Percentiles rank a stretch among this genome's conserved stretches.
Conservation (phyloP, 169 alveolate species). For the Plasmodium fragile region DNA sequence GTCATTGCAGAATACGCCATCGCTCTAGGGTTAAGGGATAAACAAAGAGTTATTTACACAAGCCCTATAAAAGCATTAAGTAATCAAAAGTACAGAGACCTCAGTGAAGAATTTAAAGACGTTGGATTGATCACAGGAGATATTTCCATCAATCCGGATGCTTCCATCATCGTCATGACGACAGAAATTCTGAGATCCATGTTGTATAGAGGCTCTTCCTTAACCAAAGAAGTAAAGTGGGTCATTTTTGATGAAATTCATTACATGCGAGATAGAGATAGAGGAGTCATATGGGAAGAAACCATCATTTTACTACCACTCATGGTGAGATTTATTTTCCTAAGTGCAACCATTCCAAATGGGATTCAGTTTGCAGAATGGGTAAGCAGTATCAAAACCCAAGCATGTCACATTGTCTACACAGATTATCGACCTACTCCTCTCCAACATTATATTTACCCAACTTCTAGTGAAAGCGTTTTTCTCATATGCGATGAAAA, state of each 20-base stretch:
- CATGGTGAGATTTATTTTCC: conserved; percentile 95
- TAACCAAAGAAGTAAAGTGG: conserved; percentile 91
- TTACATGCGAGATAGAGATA: conserved; percentile 99
- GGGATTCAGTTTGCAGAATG: conserved; percentile 99
- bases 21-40: conserved; percentile 96
- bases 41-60: conserved; percentile 98
- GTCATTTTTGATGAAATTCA: conserved; percentile 99
- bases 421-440: conserved; percentile 99
- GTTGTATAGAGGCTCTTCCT: conserved; percentile 98
- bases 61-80: conserved; percentile 99
- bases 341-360: conserved; percentile 99
- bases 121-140: conserved; percentile 99
- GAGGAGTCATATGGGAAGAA: conserved; percentile 99
- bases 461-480: conserved; percentile 96
- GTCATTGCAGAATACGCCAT: conserved; percentile 99
- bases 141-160: conserved; percentile 97
- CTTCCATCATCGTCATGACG: conserved; percentile 99
- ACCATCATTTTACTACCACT: conserved; percentile 96
- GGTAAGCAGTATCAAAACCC: conserved; percentile 97
- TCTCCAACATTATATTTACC: conserved; percentile 96
- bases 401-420: conserved; percentile 98
- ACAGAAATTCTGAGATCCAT: conserved; percentile 98
- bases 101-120: conserved; percentile 96
- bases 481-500: conserved; percentile 96
- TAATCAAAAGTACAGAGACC: conserved; percentile 98